Base-by-base conservation (phyloP, 768 basidiomycete species). In the Termitomyces sp. region DNA sequence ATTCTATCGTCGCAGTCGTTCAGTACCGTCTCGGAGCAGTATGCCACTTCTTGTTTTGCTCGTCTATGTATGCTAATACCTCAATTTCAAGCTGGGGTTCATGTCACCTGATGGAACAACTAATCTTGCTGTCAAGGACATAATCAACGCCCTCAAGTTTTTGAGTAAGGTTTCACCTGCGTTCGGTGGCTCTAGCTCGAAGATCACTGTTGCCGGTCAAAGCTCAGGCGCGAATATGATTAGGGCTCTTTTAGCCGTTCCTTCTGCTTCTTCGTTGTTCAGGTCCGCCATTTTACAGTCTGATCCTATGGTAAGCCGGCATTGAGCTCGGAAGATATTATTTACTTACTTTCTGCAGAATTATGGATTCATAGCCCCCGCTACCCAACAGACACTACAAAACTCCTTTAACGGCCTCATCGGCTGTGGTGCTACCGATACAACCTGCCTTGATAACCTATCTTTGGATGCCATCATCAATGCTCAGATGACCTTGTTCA, bases 11-110 rank as follows among this genome's bases (percentile, higher is more conserved):
- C 18, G 87, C 86, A 8, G 86, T 91, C 16, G 76, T 93, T 27
- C 93, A 95, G 68, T 93, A 95, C 67, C 84, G 93, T 51, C 78
- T 91, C n/a, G 92, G 89, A 45, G 83, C 82, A 58, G 84, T 91
- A 68, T 62, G 87, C 76, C n/a, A 43, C 57, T 58, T 14, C 20
- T 18, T 5, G 18, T 56, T 24, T 22, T 49, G 55, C 34, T 39
- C 33, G 27, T 18, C 20, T 43, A 16, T 54, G 40, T 30, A 49
- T 49, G 55, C 60, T 58, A 22, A 64, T 24, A 55, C 55, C 44
- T 36, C 39, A 5, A 3, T 52, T 50, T 60, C 53, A 61, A 88
- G 87, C 82, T 93, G 45, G 92, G 89, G 4, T 87, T 89, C 67
- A 76, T 92, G 71, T 78, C 89, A 8, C 91, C 91, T 2, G 79